Base-by-base conservation (phyloP, 441 rosid genomes). In the Pelargonium fulgidum region DNA sequence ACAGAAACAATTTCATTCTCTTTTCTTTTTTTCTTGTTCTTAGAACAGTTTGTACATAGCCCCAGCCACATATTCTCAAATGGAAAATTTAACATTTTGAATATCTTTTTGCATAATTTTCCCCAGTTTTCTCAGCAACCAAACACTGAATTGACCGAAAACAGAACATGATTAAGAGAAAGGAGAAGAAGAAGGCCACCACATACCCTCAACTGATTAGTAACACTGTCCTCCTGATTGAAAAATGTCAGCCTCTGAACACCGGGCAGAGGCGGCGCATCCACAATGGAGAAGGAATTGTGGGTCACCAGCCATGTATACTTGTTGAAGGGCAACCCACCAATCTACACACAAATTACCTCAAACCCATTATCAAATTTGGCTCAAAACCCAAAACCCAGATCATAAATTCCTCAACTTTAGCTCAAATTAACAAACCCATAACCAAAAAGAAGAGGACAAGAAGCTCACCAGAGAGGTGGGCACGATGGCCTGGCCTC, bases 261-360 rank as follows among this genome's bases (percentile, higher is more conserved):
- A 67, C 87, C 91, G 0, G 91, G 80, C 75, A 91, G 77, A 73
- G 93, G 72, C 0, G 94, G 96, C 47, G 91, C 83, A 83, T 91
- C 92, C 54, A 88, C 96, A 61, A 87, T 89, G 76, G 97, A 89
- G 72, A 93, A 93, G 2, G 98, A 81, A 80, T 93, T 93, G 69
- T 93, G 98, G 7, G 97, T 93, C 72, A 91, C 84, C 52, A 93
- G 77, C 98, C 98, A 93, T 33, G 97, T 80, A 77, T 93, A 93
- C 83, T 87, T 93, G 82, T 91, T 93, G 73, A 87, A 91, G 68
- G 98, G 94, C 79, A 93, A 81, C 61, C 88, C 97, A 59, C 84
- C 85, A 76, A 87, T 76, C 97, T 91, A 47, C 65, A 17, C 10
- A 44, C 11, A 67, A 50, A 67, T 14, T 41, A 65, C 0, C 8